phyloP scores from a whole-genome alignment of 2,329 filamentous ascomycete species.

The Fusarium liriodendri region DNA sequence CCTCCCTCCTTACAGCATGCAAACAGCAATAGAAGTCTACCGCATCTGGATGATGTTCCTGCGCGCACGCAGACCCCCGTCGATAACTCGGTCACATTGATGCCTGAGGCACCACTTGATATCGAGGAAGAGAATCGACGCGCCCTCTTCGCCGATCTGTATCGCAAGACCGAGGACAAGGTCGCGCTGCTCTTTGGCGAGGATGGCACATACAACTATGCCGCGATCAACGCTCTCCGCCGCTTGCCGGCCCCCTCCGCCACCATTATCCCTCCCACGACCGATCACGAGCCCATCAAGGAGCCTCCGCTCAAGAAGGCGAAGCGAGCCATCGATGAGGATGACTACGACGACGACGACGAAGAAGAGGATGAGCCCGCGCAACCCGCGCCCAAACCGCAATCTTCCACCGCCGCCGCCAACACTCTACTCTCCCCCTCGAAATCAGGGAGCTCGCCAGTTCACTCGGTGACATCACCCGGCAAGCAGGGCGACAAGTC shows the following conservation, averaged over 20 bases:
- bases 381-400: slow-evolving; percentile 64
- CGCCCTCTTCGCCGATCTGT: slow-evolving; percentile 81
- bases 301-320: slow-evolving; percentile 78
- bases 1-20: slow-evolving; percentile 64
- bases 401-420: slow-evolving; percentile 61
- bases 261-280: slow-evolving; percentile 63
- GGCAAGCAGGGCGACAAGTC: slow-evolving; percentile 67
- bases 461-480: slow-evolving; percentile 70
- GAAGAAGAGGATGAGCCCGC: slow-evolving; percentile 70
- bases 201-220: slow-evolving; percentile 63
- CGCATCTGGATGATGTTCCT: slow-evolving; percentile 70
- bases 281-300: slow-evolving; percentile 68
- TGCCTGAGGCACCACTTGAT: slow-evolving; percentile 71
- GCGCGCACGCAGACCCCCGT: slow-evolving; percentile 63
- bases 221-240: slow-evolving; percentile 65
- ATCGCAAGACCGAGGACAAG: slow-evolving; percentile 79
- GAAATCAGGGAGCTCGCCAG: slow-evolving; percentile 76
- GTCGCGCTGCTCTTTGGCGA: slow-evolving; percentile 79
- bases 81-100: slow-evolving; percentile 61
- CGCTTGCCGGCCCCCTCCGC: slow-evolving; percentile 53
- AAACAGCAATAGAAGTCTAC: slow-evolving; percentile 62
- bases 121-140: slow-evolving; percentile 77
- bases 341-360: slow-evolving; percentile 87
- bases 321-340: slow-evolving; percentile 83
- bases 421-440: slow-evolving; percentile 74